Conservation (phyloP, 345 rosid genomes). For the Salix purpurea region DNA sequence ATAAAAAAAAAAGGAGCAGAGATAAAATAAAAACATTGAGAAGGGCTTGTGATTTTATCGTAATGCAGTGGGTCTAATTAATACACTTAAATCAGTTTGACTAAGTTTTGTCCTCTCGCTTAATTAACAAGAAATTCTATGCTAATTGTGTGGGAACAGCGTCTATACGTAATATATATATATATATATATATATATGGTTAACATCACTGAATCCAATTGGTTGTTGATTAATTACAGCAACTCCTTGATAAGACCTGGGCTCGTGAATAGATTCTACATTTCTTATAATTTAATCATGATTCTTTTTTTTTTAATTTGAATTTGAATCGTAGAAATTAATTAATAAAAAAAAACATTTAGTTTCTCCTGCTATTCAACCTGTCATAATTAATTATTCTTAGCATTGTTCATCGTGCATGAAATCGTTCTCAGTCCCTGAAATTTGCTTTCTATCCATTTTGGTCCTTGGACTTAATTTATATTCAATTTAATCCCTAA, state of each 20-base stretch:
- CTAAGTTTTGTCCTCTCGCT: conserved; percentile 28
- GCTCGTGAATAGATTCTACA: not conserved
- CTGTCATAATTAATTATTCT: too few relatives aligned
- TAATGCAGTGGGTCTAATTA: conserved; percentile 13
- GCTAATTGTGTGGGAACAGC: conserved; percentile 18
- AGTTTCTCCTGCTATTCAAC: too few relatives aligned
- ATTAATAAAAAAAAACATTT: too few relatives aligned
- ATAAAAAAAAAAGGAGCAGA: not conserved
- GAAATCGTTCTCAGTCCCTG: too few relatives aligned
- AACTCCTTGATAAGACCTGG: conserved; percentile 20
- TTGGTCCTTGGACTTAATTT: too few relatives aligned
- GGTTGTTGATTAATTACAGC: conserved; percentile 28
- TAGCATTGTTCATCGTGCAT: too few relatives aligned
- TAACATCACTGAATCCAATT: conserved; percentile 30
- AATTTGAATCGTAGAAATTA: too few relatives aligned
- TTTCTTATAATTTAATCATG: conserved; percentile 21
- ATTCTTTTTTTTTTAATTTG: too few relatives aligned
- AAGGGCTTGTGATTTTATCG: conserved; percentile 21
- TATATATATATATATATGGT: conserved; percentile 44
- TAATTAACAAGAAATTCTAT: conserved; percentile 29
- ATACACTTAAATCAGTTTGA: conserved; percentile 31
- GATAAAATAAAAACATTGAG: conserved; percentile 4
- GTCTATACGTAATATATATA: conserved; percentile 44
- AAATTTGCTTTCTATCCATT: too few relatives aligned
- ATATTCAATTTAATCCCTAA: too few relatives aligned